These are phyloP conservation scores for Tuber calosporum DNA, from an alignment of 495 filamentous ascomycete genomes.

Conservation along the genomic window DNA sequence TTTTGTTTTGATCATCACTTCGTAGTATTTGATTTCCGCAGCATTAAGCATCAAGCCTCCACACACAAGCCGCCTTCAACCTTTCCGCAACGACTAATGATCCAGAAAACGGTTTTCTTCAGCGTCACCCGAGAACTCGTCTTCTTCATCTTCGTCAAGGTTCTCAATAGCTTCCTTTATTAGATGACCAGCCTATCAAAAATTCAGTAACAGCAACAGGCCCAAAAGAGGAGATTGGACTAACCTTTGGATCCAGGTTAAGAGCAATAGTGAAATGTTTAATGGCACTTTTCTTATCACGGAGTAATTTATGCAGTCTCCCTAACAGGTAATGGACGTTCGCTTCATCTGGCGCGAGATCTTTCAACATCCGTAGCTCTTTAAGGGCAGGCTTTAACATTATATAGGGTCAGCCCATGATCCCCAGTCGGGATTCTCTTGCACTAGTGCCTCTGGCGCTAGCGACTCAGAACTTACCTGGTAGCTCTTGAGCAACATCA, in stretches of 20 bases:
- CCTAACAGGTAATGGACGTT: slow-evolving; percentile 92
- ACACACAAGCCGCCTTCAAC: slow-evolving; percentile 14
- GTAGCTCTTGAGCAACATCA: slow-evolving; percentile 66
- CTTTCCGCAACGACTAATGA: slow-evolving; percentile 17
- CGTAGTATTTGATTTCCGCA: slow-evolving; percentile 17
- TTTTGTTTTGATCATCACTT: slow-evolving; percentile 1
- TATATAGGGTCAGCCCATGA: neutral
- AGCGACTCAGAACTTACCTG: slow-evolving; percentile 14
- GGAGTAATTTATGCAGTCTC: slow-evolving; percentile 71
- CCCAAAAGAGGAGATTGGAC: slow-evolving; percentile 21
- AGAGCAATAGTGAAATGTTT: slow-evolving; percentile 87
- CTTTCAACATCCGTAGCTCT: slow-evolving; percentile 76
- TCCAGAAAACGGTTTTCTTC: slow-evolving; percentile 41
- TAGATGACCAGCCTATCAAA: slow-evolving; percentile 66
- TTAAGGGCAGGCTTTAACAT: slow-evolving; percentile 56
- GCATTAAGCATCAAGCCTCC: neutral
- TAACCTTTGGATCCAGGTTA: slow-evolving; percentile 93
- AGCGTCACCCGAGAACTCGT: slow-evolving; percentile 50
- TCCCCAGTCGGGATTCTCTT: no score
- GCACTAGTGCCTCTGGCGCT: neutral
- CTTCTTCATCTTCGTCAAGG: slow-evolving; percentile 75
- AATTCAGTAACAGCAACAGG: slow-evolving; percentile 29
- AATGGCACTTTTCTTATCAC: slow-evolving; percentile 72
- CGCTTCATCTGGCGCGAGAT: slow-evolving; percentile 86
- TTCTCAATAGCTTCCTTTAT: slow-evolving; percentile 91